Percentiles rank a stretch among this genome's conserved stretches.
Evolutionary conservation across 1,284 basidiomycete genomes (phyloP).

Genomic region (Heterobasidion occidentale): DNA sequence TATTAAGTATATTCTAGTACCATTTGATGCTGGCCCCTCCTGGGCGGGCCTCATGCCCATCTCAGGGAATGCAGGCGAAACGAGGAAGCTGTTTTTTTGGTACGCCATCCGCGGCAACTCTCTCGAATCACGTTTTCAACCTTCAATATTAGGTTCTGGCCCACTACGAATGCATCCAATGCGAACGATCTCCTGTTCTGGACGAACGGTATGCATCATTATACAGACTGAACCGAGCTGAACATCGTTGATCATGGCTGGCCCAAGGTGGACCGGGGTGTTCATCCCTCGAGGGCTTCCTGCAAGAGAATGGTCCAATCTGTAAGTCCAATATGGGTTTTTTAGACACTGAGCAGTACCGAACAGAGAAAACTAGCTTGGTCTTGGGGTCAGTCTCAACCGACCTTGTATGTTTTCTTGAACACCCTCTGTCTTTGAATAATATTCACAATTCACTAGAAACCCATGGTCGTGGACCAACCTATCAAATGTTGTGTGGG

Average conservation of each 20-base stretch:
- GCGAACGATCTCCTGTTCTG: conserved; percentile 47
- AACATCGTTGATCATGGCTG: neutral
- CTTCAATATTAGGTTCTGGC: conserved; percentile 29
- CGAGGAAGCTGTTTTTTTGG: conserved; percentile 40
- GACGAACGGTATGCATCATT: conserved; percentile 18
- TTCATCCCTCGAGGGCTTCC: conserved; percentile 36
- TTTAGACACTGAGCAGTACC: neutral
- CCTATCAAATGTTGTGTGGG: conserved; percentile 35
- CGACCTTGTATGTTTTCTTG: conserved; percentile 28
- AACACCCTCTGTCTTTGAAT: neutral
- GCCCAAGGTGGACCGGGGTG: conserved; percentile 39
- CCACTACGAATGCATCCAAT: conserved; percentile 35
- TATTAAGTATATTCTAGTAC: neutral
- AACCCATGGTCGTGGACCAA: conserved; percentile 34
- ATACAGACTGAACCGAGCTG: conserved; percentile 2
- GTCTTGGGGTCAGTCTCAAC: conserved; percentile 48
- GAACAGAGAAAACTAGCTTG: conserved; percentile 26
- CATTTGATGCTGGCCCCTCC: conserved; percentile 30
- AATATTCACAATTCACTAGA: conserved; percentile 7
- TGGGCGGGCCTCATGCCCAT: conserved; percentile 34
- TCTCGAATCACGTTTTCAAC: neutral
- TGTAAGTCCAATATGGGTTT: conserved; percentile 14
- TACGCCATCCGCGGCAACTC: conserved; percentile 1
- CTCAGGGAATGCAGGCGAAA: conserved; percentile 25
- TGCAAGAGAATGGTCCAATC: conserved; percentile 42